Conservation (phyloP, 2,329 filamentous ascomycete genomes). For the Paecilomyces fulvus region DNA sequence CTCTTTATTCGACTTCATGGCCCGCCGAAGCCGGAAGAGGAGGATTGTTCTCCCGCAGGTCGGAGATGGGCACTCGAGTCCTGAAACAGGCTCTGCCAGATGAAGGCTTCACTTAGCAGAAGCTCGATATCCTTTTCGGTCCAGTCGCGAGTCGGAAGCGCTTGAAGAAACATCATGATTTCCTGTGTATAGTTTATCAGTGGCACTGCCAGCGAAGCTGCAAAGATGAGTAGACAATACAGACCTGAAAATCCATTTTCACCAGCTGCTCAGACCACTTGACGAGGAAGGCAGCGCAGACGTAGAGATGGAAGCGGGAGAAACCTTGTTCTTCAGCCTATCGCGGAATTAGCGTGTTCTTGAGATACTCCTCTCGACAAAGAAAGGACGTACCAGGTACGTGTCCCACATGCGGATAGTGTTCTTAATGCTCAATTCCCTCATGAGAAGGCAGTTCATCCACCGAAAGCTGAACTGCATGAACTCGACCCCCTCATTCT, state of each 20-base stretch:
- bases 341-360: slow-evolving; percentile 12
- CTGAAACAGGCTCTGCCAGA: slow-evolving; percentile 97
- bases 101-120: slow-evolving; percentile 89
- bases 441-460: slow-evolving; percentile 99
- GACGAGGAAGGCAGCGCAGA: slow-evolving; percentile 93
- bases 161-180: slow-evolving; percentile 98
- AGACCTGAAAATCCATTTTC: slow-evolving; percentile 84
- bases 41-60: slow-evolving; percentile 24
- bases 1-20: slow-evolving; percentile 26
- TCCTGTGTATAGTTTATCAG: slow-evolving; percentile 50
- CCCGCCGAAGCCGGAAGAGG: slow-evolving; percentile 11
- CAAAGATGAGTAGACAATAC: slow-evolving; percentile 5
- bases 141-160: slow-evolving; percentile 85
- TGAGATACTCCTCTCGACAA: not conserved
- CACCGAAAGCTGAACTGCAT: slow-evolving; percentile 99
- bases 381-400: slow-evolving; percentile 61
- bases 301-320: slow-evolving; percentile 95
- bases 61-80: slow-evolving; percentile 81
- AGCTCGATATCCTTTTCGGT: slow-evolving; percentile 98
- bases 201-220: not conserved
- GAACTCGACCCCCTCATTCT: slow-evolving; percentile 88
- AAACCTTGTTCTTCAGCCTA: slow-evolving; percentile 98
- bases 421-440: slow-evolving; percentile 91
- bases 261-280: slow-evolving; percentile 95
- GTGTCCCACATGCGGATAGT: slow-evolving; percentile 99